These are phyloP conservation scores for Alternaria incomplexa DNA, from an alignment of 2,329 filamentous ascomycete species.

Conservation along the genomic window DNA sequence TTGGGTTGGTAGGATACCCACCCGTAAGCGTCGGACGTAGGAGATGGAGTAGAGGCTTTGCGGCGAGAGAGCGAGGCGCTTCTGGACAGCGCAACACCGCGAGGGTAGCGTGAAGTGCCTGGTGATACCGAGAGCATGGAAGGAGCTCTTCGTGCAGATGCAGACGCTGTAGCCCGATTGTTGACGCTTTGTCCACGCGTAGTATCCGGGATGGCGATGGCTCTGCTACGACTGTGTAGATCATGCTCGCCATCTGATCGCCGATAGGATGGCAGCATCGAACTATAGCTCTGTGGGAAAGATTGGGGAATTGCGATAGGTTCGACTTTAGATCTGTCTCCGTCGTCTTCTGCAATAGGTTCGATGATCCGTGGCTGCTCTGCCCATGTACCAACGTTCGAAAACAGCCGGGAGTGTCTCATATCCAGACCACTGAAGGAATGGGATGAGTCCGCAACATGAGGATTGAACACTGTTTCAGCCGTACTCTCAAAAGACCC, in stretches of 20 bases:
- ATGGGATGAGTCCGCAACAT: slow-evolving; percentile 34
- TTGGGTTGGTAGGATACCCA: slow-evolving; percentile 47
- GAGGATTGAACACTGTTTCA: slow-evolving; percentile 37
- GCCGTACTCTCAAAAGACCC: slow-evolving; percentile 29
- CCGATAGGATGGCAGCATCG: slow-evolving; percentile 12
- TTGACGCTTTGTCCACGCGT: slow-evolving; percentile 21
- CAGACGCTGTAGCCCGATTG: slow-evolving; percentile 7
- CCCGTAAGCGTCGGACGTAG: slow-evolving; percentile 36
- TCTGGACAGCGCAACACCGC: slow-evolving; percentile 30
- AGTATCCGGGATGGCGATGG: slow-evolving; percentile 39
- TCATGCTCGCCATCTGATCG: slow-evolving; percentile 14
- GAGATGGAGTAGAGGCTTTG: slow-evolving; percentile 33
- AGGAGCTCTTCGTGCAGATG: slow-evolving; percentile 24
- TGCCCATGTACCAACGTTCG: slow-evolving; percentile 36
- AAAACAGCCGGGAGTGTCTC: slow-evolving; percentile 36
- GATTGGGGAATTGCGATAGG: slow-evolving; percentile 42
- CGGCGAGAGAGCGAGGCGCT: slow-evolving; percentile 35
- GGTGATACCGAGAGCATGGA: slow-evolving; percentile 38
- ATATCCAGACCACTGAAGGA: slow-evolving; percentile 40
- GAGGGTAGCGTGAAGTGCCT: slow-evolving; percentile 24
- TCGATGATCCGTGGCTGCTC: slow-evolving; percentile 39
- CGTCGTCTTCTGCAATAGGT: slow-evolving; percentile 35
- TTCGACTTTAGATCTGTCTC: slow-evolving; percentile 19
- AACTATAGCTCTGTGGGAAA: slow-evolving; percentile 23
- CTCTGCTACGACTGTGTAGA: slow-evolving; percentile 25